phyloP scores from a whole-genome alignment of 805 yeast genomes.

The Pichia scutulata region DNA sequence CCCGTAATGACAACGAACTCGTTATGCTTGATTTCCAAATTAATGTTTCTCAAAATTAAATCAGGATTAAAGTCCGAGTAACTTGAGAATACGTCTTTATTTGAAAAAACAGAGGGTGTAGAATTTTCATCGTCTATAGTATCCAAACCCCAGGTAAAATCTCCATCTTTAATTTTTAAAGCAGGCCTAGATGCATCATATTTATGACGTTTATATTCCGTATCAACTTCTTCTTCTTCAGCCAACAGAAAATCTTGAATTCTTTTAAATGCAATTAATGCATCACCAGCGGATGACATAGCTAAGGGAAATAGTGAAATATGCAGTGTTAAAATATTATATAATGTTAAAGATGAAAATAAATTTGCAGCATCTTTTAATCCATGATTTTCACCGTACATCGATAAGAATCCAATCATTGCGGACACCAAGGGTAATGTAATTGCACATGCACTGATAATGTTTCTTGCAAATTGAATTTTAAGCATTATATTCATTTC shows the following conservation, averaged over 20 bases:
- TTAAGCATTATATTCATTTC: slow-evolving; percentile 58
- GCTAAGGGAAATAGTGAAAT: slow-evolving; percentile 67
- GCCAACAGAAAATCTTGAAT: slow-evolving; percentile 44
- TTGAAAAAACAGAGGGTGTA: too few relatives aligned
- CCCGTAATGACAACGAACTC: slow-evolving; percentile 75
- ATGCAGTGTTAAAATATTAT: slow-evolving; percentile 53
- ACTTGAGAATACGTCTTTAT: background rate
- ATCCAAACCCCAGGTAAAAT: too few relatives aligned
- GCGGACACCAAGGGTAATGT: slow-evolving; percentile 67
- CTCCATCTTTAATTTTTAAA: slow-evolving; percentile 3
- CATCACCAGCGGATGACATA: slow-evolving; percentile 61
- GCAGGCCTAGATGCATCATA: too few relatives aligned
- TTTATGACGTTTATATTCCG: slow-evolving; percentile 11
- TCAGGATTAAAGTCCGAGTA: background rate
- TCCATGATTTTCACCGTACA: slow-evolving; percentile 30
- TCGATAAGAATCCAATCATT: slow-evolving; percentile 45
- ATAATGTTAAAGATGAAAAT: slow-evolving; percentile 64
- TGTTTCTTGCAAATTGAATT: slow-evolving; percentile 58
- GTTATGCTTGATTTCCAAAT: slow-evolving; percentile 47
- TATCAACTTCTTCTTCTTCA: slow-evolving; percentile 29
- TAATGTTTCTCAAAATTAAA: slow-evolving; percentile 35
- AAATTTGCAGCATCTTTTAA: slow-evolving; percentile 50
- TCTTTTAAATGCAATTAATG: slow-evolving; percentile 54
- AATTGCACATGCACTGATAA: slow-evolving; percentile 56
- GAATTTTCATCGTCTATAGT: too few relatives aligned